Conservation (phyloP, 768 basidiomycete species). For the Suillus fuscotomentosus region DNA sequence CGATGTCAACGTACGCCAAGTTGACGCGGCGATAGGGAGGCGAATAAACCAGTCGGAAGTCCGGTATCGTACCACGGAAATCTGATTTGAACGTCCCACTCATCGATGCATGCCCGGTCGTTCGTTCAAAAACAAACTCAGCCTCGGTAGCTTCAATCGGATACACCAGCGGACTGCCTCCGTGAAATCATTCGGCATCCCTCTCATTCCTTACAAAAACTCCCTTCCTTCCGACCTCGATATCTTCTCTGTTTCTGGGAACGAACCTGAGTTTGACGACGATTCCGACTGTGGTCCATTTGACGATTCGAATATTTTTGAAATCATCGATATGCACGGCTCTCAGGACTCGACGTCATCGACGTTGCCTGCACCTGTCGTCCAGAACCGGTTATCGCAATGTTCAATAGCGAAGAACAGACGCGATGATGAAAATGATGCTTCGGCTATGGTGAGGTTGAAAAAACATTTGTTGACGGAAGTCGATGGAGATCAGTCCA, state of each 20-base stretch:
- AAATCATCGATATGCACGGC: slow-evolving; percentile 2
- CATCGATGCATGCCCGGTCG: neutral
- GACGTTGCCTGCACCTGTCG: neutral
- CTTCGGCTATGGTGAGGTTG: slow-evolving; percentile 10
- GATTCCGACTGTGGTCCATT: neutral
- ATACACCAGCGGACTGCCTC: slow-evolving; percentile 15
- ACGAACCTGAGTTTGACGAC: slow-evolving; percentile 3
- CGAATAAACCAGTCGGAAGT: neutral
- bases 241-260: slow-evolving; percentile 15
- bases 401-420: neutral
- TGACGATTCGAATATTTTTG: neutral
- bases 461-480: slow-evolving; percentile 20
- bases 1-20: neutral
- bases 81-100: neutral
- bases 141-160: neutral
- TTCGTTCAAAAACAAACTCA: slow-evolving; percentile 14
- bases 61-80: neutral
- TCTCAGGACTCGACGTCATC: neutral
- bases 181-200: slow-evolving; percentile 12
- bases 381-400: slow-evolving; percentile 2
- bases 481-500: slow-evolving; percentile 31
- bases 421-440: slow-evolving; percentile 17
- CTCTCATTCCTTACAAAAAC: slow-evolving; percentile 13
- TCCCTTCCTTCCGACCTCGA: slow-evolving; percentile 7
- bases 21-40: neutral